A percentile compares a stretch with the other conserved stretches of the same genome.
phyloP scores from a whole-genome alignment of 192 early-diverging fungal genomes.

The Coemansia sp. region DNA sequence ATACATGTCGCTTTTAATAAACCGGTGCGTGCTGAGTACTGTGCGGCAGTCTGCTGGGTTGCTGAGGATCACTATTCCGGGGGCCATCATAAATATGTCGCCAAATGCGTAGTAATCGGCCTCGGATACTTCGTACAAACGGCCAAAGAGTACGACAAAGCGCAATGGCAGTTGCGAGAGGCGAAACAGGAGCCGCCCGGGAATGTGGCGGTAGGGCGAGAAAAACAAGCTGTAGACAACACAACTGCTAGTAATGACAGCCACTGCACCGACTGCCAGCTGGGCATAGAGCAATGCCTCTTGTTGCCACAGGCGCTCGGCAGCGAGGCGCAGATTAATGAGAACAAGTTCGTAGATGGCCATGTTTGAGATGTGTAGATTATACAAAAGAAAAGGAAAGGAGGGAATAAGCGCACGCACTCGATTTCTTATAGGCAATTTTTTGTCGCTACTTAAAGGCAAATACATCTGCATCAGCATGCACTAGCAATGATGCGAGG shows the following conservation, averaged over 20 bases:
- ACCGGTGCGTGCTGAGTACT: conserved; percentile 24
- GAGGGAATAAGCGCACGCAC: background rate
- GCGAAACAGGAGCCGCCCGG: conserved; percentile 6
- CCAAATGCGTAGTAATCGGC: conserved; percentile 30
- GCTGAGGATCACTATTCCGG: conserved; percentile 27
- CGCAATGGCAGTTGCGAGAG: conserved; percentile 5
- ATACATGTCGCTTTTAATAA: conserved; percentile 19
- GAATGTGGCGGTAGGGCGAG: conserved; percentile 25
- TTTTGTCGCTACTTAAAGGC: background rate
- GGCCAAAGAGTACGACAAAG: background rate
- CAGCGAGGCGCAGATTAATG: background rate
- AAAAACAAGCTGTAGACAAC: conserved; percentile 18
- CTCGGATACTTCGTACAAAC: conserved; percentile 11
- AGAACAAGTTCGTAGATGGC: background rate
- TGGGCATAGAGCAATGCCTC: background rate
- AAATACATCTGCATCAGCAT: background rate
- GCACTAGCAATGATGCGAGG: background rate
- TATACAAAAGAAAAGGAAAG: background rate
- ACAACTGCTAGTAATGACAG: background rate
- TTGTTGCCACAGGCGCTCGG: background rate
- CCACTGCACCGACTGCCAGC: background rate
- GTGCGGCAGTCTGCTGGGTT: conserved; percentile 24
- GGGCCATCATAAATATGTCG: conserved; percentile 28
- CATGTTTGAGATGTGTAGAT: background rate
- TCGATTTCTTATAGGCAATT: background rate